Conservation (phyloP, 495 filamentous ascomycete species). For the Talaromyces ruber region DNA sequence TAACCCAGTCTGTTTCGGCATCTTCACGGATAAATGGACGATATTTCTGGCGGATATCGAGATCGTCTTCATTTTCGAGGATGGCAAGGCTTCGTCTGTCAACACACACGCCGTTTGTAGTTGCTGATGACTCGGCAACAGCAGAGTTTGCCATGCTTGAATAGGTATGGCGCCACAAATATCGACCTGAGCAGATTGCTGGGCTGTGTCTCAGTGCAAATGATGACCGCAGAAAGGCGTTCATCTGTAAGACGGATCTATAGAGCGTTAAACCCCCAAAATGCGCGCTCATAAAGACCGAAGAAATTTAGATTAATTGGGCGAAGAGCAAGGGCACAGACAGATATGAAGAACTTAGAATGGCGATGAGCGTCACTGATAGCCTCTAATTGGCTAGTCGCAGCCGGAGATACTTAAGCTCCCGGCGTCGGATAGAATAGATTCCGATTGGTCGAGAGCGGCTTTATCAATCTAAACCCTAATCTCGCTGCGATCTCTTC, state of each 20-base stretch:
- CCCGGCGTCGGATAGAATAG: neutral
- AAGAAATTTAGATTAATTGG: neutral
- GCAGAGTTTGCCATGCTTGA: slow-evolving; percentile 5
- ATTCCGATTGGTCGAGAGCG: neutral
- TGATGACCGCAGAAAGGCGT: neutral
- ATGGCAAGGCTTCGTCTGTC: slow-evolving; percentile 31
- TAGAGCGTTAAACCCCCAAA: neutral
- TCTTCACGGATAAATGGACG: slow-evolving; percentile 46
- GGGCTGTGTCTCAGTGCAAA: neutral
- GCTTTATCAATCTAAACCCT: neutral
- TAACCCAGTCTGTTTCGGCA: slow-evolving; percentile 43
- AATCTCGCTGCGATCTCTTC: neutral
- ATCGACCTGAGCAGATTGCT: neutral
- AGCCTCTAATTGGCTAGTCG: neutral
- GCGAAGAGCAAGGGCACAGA: neutral
- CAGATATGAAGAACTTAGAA: neutral
- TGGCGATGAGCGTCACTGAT: neutral
- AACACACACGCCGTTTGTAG: neutral
- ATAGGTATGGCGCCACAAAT: slow-evolving; percentile 1
- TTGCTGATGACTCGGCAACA: slow-evolving; percentile 5
- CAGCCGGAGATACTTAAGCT: neutral
- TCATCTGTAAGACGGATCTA: neutral
- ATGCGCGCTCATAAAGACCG: neutral
- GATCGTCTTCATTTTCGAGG: slow-evolving; percentile 34
- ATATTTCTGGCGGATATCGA: slow-evolving; percentile 40